These are phyloP conservation scores for Xerocomellus intermedius DNA, from an alignment of 768 basidiomycete genomes.

Conservation along the genomic window DNA sequence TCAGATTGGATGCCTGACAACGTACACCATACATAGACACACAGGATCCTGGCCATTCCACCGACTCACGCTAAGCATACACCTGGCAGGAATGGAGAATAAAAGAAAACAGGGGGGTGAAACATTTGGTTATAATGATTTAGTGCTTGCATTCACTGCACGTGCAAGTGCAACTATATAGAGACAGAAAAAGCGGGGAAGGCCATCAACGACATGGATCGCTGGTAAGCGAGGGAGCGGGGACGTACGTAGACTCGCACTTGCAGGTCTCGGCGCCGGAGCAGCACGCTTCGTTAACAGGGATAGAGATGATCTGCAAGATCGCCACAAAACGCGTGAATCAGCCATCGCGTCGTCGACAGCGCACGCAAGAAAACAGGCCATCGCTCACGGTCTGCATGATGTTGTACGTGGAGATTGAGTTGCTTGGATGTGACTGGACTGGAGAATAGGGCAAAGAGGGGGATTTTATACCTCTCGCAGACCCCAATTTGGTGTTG, in stretches of 20 bases:
- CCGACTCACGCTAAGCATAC: background rate
- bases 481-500: background rate
- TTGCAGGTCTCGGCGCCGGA: background rate
- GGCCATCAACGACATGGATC: background rate
- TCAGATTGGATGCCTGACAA: background rate
- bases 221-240: background rate
- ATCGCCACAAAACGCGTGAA: background rate
- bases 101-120: too few relatives aligned
- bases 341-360: background rate
- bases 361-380: background rate
- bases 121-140: background rate
- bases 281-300: slow-evolving; percentile 17
- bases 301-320: slow-evolving; percentile 7
- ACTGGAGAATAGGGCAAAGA: background rate
- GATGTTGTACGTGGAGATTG: background rate
- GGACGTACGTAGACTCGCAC: slow-evolving; percentile 7
- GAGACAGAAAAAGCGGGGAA: too few relatives aligned
- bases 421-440: background rate
- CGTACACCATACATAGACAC: background rate
- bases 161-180: slow-evolving; percentile 11
- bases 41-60: background rate
- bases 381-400: slow-evolving; percentile 23
- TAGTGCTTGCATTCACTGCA: slow-evolving; percentile 18
- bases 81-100: background rate
- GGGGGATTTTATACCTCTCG: slow-evolving; percentile 2